Percentiles rank a stretch among this genome's conserved stretches.
These are phyloP conservation scores for Aspergillus amoenus DNA, from an alignment of 2,329 filamentous ascomycete species.

Conservation along the genomic window DNA sequence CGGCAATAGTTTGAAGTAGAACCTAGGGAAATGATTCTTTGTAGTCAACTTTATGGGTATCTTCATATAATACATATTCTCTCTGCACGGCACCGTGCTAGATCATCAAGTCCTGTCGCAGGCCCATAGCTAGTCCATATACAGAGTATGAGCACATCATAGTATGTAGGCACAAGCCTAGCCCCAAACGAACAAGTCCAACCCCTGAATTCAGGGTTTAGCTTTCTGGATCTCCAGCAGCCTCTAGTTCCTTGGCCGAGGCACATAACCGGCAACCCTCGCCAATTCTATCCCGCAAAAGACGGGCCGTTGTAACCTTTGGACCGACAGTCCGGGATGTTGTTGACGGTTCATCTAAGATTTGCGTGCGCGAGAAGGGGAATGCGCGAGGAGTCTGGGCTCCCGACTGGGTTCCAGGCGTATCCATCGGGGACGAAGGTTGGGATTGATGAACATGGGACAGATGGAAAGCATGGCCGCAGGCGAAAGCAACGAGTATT, in stretches of 20 bases:
- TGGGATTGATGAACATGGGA: slow-evolving; percentile 55
- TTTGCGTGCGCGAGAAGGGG: slow-evolving; percentile 15
- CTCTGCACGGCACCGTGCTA: slow-evolving; percentile 7
- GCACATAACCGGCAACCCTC: slow-evolving; percentile 42
- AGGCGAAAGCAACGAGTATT: slow-evolving; percentile 65
- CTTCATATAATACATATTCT: slow-evolving; percentile 23
- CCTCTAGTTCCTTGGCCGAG: slow-evolving; percentile 35
- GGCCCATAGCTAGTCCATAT: neutral
- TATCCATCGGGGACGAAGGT: slow-evolving; percentile 21
- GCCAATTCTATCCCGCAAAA: slow-evolving; percentile 69
- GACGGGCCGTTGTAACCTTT: slow-evolving; percentile 82
- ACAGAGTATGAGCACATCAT: slow-evolving; percentile 3
- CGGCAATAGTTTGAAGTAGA: neutral
- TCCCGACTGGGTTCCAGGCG: slow-evolving; percentile 19
- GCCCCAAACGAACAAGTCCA: neutral
- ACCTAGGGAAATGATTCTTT: neutral
- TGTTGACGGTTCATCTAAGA: slow-evolving; percentile 28
- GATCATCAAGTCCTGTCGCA: slow-evolving; percentile 3
- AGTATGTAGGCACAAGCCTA: neutral
- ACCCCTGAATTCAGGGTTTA: neutral
- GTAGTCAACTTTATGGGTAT: slow-evolving; percentile 25
- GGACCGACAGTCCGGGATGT: slow-evolving; percentile 65
- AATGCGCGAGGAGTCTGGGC: slow-evolving; percentile 25
- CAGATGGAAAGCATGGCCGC: slow-evolving; percentile 67
- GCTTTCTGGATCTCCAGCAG: slow-evolving; percentile 23